A percentile compares a stretch with the other conserved stretches of the same genome.
These are phyloP conservation scores for Fragaria iinumae DNA, from an alignment of 306 rosid species.

Conservation along the genomic window DNA sequence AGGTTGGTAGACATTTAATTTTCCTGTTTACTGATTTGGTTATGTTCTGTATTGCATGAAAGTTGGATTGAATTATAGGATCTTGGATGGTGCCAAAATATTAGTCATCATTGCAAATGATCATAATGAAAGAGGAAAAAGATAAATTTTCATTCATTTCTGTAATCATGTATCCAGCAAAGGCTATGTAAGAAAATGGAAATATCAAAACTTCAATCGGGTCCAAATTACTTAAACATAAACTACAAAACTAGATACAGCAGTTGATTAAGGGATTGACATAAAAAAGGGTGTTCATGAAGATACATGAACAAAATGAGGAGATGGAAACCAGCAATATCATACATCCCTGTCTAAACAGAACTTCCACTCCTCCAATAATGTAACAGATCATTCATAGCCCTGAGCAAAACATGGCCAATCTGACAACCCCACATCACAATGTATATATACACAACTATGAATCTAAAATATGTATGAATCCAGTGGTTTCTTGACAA, in stretches of 20 bases:
- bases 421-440: slow-evolving; percentile 55
- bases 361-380: slow-evolving; percentile 44
- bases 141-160: neutral
- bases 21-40: slow-evolving; percentile 6
- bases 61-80: neutral
- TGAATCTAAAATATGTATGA: slow-evolving; percentile 2
- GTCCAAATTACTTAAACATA: neutral
- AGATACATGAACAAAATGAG: neutral
- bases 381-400: slow-evolving; percentile 12
- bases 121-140: neutral
- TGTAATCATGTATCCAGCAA: neutral
- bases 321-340: slow-evolving; percentile 1
- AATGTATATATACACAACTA: slow-evolving; percentile 16
- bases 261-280: neutral
- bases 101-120: neutral
- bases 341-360: slow-evolving; percentile 4
- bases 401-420: slow-evolving; percentile 58
- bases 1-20: slow-evolving; percentile 5
- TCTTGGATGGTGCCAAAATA: slow-evolving; percentile 10
- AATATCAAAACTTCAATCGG: neutral
- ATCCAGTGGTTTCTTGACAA: slow-evolving; percentile 3
- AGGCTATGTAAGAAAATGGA: neutral
- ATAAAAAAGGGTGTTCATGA: neutral
- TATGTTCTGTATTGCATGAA: slow-evolving; percentile 12
- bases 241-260: neutral